Conservation (phyloP, 371 early-diverging fungal species). For the Actinomortierella ambigua region DNA sequence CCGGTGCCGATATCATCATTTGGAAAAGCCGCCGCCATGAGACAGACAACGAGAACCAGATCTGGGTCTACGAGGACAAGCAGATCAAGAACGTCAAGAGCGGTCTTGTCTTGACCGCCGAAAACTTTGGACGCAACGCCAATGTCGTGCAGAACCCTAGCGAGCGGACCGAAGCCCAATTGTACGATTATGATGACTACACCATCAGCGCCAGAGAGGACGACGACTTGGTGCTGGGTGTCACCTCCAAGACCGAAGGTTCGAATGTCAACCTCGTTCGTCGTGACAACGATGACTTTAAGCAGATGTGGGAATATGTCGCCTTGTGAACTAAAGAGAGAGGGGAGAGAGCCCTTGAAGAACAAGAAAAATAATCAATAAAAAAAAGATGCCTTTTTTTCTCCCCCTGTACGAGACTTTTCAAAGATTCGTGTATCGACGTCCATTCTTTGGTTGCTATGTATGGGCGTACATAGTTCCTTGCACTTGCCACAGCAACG, state of each 20-base stretch:
- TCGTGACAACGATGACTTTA: slow-evolving; percentile 15
- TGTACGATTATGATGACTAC: slow-evolving; percentile 19
- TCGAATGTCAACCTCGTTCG: slow-evolving; percentile 5
- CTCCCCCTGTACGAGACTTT: no score
- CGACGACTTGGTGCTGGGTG: slow-evolving; percentile 19
- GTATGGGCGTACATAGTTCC: no score
- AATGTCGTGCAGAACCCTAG: slow-evolving; percentile 1
- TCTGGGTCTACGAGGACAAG: slow-evolving; percentile 17
- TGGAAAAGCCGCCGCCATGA: neutral
- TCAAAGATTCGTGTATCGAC: no score
- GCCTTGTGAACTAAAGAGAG: no score
- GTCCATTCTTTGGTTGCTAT: no score
- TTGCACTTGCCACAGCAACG: no score
- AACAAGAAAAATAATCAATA: no score
- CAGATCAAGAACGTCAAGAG: slow-evolving; percentile 17
- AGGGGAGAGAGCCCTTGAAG: no score
- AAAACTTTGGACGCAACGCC: neutral
- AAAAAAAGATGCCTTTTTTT: no score
- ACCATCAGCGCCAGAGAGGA: slow-evolving; percentile 14
- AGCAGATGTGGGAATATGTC: slow-evolving; percentile 14
- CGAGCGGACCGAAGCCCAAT: neutral
- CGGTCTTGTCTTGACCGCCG: slow-evolving; percentile 14
- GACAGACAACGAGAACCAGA: slow-evolving; percentile 16
- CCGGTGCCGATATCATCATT: slow-evolving; percentile 14
- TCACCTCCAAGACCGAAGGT: neutral